Evolutionary conservation across 768 basidiomycete species (phyloP), one percentile per base, ranked within the genome.

Genomic region (Leccinum rimulosum): DNA sequence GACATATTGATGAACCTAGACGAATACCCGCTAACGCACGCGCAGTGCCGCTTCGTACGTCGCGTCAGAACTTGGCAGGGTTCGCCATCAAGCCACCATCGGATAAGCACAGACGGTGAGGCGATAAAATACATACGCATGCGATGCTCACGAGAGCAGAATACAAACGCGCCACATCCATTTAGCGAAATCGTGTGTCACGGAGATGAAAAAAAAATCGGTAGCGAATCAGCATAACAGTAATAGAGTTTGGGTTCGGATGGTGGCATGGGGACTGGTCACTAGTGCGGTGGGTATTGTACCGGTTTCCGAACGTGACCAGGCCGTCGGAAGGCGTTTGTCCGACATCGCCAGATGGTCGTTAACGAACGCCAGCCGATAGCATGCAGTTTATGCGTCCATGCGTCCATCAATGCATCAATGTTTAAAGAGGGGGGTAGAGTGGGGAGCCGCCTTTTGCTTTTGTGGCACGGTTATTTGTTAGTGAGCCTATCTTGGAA

Each of bases 401-500:
- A 30, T 27, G 51, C 43, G n/a, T 43, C 17, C n/a, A 43, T 43
- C 17, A 43, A 3, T 28, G 12, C 50, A 22, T 49, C 40, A 30
- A 30, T 47, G 22, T 40, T 60, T 38, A 27, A 55, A 55, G 40
- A 19, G 64, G 56, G 22, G 22, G 56, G 35, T 55, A 55, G 40
- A 52, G 64, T 22, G 63, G 58, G 43, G 52, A 50, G 35, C 27
- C 6, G 43, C 15, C 8, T 22, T 11, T 17, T 17, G 31, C 27
- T 17, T 35, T 14, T 27, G 28, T 48, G 35, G 33, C 33, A 49
- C 19, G 31, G 35, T 19, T 50, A n/a, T 19, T 43, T 19, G 35
- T 15, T 15, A 7, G 15, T 36, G 19, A 22, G 11, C 12, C 22
- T 25, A 15, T 11, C 55, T 28, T 33, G 49, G 49, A 49, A 55